Evolutionary conservation across 345 rosid species (phyloP), one percentile per base, ranked within the genome.

Genomic region (Acer yangbiense): DNA sequence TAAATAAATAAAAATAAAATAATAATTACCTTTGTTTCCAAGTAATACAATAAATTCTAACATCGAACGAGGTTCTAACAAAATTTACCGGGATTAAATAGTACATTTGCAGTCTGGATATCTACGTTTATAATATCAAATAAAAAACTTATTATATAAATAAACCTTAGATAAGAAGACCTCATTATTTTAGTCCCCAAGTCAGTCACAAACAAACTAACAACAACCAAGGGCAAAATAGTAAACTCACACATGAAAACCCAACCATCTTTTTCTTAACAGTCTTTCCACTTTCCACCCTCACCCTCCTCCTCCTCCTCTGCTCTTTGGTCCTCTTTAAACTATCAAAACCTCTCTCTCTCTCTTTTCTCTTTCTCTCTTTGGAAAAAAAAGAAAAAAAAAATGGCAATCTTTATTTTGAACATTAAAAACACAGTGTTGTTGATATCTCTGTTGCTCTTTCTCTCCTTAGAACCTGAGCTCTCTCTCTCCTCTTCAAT

Each of bases 261-360:
- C 60, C 68, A n/a, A 6, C 25, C 20, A 1, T 18, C 39, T 35
- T 35, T 35, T 35, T 35, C 39, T 35, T 71, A 81, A 77, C 65
- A 78, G 84, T 64, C 84, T 71, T 74, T 83, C 82, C 80, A 41
- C 87, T 64, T 61, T 79, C 83, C 74, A 66, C n/a, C n/a, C 29
- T 4, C 39, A 35, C 14, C 60, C 60, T 41, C 16, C 29, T n/a
- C 60, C 64, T n/a, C 60, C 64, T 48, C 76, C 79, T 71, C 65
- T 17, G n/a, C n/a, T n/a, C n/a, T n/a, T n/a, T n/a, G 9, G 48
- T 71, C 46, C 74, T 63, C 58, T 71, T 57, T 68, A 74, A 77
- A 72, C 65, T 11, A 39, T 35, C 16, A 1, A 46, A 16, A 7
- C 2, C 8, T 4, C 18, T 16, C 57, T 0, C 57, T 0, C 4